These are phyloP conservation scores for Penicillium parvum DNA, from an alignment of 495 filamentous ascomycete genomes.

Conservation along the genomic window DNA sequence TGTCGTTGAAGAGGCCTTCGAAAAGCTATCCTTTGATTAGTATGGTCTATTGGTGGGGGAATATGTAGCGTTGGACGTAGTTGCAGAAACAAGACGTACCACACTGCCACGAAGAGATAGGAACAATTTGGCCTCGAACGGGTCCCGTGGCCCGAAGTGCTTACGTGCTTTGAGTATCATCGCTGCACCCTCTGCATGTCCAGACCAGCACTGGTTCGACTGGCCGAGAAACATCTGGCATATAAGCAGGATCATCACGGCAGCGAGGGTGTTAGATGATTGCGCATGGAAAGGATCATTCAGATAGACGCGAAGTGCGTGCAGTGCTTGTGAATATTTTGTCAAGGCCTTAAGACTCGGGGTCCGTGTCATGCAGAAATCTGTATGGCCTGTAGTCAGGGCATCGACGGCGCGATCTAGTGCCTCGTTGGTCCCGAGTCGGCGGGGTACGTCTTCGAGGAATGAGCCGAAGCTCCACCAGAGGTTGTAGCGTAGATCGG, in stretches of 20 bases:
- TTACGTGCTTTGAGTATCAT: conserved; percentile 38
- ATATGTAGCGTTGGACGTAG: too few relatives aligned
- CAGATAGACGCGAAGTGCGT: conserved; percentile 30
- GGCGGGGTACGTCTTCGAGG: conserved; percentile 33
- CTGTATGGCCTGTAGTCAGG: conserved; percentile 28
- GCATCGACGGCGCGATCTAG: conserved; percentile 39
- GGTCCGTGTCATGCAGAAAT: conserved; percentile 18
- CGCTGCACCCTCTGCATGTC: conserved; percentile 40
- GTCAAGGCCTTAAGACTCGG: conserved; percentile 20
- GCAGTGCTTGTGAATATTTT: conserved; percentile 38
- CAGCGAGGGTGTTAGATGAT: conserved; percentile 38
- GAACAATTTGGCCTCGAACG: conserved; percentile 37
- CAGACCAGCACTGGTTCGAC: conserved; percentile 12
- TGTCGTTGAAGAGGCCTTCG: conserved; percentile 36
- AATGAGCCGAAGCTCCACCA: conserved; percentile 39
- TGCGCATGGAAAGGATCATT: conserved; percentile 35
- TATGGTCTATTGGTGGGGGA: too few relatives aligned
- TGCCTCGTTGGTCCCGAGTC: conserved; percentile 39
- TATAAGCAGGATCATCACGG: conserved; percentile 41
- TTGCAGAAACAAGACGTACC: conserved; percentile 29
- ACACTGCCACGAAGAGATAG: conserved; percentile 37
- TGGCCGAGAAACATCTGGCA: conserved; percentile 31
- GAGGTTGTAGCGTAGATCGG: conserved; percentile 41
- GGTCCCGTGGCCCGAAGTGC: conserved; percentile 25
- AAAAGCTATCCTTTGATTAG: conserved; percentile 30